A percentile compares a stretch with the other conserved stretches of the same genome.
phyloP scores from a whole-genome alignment of 257 asterid genomes.

The Leonotis leonurus region DNA sequence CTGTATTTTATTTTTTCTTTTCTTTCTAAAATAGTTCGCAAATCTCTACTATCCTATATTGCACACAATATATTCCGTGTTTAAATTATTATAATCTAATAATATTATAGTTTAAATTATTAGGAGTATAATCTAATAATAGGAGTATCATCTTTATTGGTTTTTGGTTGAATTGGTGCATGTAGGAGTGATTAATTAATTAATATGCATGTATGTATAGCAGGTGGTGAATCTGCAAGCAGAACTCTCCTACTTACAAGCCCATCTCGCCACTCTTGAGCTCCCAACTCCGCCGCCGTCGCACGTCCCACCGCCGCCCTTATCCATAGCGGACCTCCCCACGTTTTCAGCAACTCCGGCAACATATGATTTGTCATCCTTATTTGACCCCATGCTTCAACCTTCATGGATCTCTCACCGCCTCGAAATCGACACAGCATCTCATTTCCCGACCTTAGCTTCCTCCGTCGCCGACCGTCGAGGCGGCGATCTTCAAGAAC shows the following conservation, averaged over 20 bases:
- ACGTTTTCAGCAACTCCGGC: conserved; percentile 33
- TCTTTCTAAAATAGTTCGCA: no score
- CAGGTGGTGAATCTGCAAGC: conserved; percentile 62
- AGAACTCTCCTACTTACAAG: conserved; percentile 56
- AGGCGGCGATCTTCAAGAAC: conserved; percentile 53
- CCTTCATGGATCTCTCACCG: conserved; percentile 39
- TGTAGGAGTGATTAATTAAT: no score
- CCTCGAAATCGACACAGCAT: conserved; percentile 23
- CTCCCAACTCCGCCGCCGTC: conserved; percentile 47
- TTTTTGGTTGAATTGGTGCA: no score
- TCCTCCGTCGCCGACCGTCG: conserved; percentile 14
- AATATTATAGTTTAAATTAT: no score
- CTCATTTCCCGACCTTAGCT: conserved; percentile 13
- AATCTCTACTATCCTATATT: no score
- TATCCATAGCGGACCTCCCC: conserved; percentile 49
- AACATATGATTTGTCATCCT: conserved; percentile 50
- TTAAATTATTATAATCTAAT: no score
- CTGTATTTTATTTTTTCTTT: no score
- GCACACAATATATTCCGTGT: no score
- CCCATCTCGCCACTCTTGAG: conserved; percentile 56
- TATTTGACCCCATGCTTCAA: conserved; percentile 50
- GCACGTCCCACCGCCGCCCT: conserved; percentile 27
- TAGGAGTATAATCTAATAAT: no score
- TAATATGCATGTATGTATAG: no score
- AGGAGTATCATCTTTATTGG: no score